These are phyloP conservation scores for Zopfochytrium polystomum DNA, from an alignment of 371 early-diverging fungal genomes.

Conservation along the genomic window DNA sequence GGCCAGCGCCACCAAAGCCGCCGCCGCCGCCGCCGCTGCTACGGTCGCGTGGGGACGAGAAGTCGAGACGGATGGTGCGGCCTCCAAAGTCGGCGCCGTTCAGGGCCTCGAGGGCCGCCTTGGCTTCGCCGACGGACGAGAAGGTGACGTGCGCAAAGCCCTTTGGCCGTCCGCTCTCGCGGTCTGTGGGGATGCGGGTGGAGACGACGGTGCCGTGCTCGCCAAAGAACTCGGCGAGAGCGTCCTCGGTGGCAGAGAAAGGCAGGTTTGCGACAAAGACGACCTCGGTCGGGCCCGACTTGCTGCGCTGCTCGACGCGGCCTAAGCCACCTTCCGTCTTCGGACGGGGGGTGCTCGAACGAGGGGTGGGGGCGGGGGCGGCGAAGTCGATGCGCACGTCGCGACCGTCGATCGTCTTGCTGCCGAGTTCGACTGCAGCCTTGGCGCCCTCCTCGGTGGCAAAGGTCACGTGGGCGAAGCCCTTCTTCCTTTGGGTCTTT, in stretches of 20 bases:
- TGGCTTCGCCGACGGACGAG: constrained; percentile 65
- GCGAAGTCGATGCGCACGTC: constrained; percentile 53
- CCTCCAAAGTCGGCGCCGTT: constrained; percentile 67
- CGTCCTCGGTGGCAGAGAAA: constrained; percentile 64
- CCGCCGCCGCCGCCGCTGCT: constrained; percentile 30
- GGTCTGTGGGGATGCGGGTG: constrained; percentile 48
- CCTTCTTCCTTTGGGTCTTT: constrained; percentile 57
- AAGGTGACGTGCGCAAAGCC: constrained; percentile 45
- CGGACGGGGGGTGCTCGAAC: too few relatives aligned
- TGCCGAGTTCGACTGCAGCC: constrained; percentile 63
- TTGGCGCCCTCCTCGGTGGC: constrained; percentile 53
- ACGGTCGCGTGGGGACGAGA: constrained; percentile 45
- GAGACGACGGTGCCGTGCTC: constrained; percentile 40
- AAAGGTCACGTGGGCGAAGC: constrained; percentile 74
- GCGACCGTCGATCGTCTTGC: constrained; percentile 66
- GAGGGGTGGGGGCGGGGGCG: constrained; percentile 26
- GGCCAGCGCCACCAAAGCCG: constrained; percentile 42
- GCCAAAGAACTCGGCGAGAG: constrained; percentile 50
- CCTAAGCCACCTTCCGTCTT: constrained; percentile 15
- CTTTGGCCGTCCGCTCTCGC: constrained; percentile 45
- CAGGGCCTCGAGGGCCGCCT: too few relatives aligned
- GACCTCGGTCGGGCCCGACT: constrained; percentile 61
- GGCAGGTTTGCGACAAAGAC: constrained; percentile 80
- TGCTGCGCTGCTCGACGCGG: constrained; percentile 25
- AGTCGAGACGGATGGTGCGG: constrained; percentile 62